Evolutionary conservation across 306 rosid genomes (phyloP), one percentile per base, ranked within the genome.

Genomic region (Cucumis melo): DNA sequence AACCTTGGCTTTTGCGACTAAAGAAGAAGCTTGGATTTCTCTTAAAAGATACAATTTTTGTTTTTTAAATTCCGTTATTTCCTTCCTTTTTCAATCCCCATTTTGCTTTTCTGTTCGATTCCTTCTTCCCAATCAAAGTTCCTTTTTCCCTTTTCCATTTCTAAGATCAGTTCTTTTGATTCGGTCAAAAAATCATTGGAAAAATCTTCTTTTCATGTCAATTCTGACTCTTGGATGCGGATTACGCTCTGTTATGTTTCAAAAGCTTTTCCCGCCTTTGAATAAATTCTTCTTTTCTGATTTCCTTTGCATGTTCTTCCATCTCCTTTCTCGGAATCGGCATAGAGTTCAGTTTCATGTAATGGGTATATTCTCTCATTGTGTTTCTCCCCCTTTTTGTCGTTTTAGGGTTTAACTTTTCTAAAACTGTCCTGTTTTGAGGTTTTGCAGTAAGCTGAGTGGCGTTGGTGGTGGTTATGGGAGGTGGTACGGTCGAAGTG

Each of bases 401-500:
- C 46, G 10, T 38, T 48, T 58, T 77, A 32, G 36, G 78, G 74
- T 68, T 44, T 27, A 78, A 48, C 41, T 46, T 50, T 48, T 86
- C 78, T 64, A 0, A 54, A 74, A 63, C 44, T 76, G 46, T 14
- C 13, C 59, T 56, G 32, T 83, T 73, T 13, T 74, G 80, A 56
- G 81, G 14, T 85, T 24, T 38, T 62, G 81, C 81, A 65, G 74
- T 76, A 75, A 29, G 53, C 76, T 81, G 80, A 75, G 85, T 75
- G 74, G 88, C 78, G 78, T 79, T 79, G 21, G 21, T 32, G 73
- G 88, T 81, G 79, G 81, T 80, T 78, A 90, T 89, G 90, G 92
- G 85, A 65, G 78, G 90, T 82, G 87, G 89, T 67, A 85, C 84
- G 76, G 99, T 92, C 76, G 97, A 89, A 73, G 92, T 89, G 87